Evolutionary conservation across 2,329 filamentous ascomycete genomes (phyloP).

Genomic region (Diaporthe caulivora): DNA sequence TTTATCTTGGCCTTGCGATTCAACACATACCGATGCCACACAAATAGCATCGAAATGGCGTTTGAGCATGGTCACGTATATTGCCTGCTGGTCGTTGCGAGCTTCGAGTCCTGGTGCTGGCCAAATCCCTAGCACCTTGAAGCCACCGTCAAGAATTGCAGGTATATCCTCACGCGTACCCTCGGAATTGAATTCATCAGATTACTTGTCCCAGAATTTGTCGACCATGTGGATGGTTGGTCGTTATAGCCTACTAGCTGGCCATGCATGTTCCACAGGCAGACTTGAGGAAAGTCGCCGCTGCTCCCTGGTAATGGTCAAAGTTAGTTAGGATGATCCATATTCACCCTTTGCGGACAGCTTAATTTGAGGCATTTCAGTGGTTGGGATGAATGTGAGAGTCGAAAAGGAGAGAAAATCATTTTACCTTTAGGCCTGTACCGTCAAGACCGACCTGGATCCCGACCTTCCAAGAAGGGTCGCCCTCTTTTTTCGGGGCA

Average conservation of each 20-base stretch:
- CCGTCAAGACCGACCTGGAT: constrained; percentile 8
- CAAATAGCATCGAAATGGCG: constrained; percentile 23
- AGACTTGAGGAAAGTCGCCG: not conserved
- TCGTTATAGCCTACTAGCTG: not conserved
- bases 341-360: not conserved
- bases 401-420: not conserved
- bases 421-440: not conserved
- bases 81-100: not conserved
- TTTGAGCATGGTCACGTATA: constrained; percentile 19
- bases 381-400: not conserved
- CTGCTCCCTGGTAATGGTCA: not conserved
- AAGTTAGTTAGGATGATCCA: not conserved
- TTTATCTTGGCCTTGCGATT: not conserved
- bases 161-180: too few species aligned
- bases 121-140: not conserved
- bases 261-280: constrained; percentile 20
- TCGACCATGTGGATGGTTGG: too few species aligned
- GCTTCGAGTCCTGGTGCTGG: not conserved
- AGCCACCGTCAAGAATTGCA: too few species aligned
- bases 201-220: too few species aligned
- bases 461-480: not conserved
- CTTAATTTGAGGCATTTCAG: not conserved
- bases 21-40: not conserved
- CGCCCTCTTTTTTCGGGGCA: not conserved
- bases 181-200: too few species aligned